A percentile compares a stretch with the other conserved stretches of the same genome.
Conservation (phyloP, 2,329 filamentous ascomycete species). For the Neonectria neomacrospora region DNA sequence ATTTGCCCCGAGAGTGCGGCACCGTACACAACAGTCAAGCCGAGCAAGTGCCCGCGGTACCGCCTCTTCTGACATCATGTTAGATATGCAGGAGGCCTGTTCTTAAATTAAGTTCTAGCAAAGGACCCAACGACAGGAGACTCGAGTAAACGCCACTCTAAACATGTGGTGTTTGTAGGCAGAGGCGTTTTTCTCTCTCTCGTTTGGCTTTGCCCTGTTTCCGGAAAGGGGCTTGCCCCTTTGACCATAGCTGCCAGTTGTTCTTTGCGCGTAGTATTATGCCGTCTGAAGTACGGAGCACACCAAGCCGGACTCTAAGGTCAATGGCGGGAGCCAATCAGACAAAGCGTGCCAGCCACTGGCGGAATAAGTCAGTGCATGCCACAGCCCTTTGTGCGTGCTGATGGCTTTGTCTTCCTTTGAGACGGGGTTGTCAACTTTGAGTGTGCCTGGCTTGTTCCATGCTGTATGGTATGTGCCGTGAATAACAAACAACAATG, state of each 20-base stretch:
- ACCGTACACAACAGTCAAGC: neutral
- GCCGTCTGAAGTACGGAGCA: neutral
- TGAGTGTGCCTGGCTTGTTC: too few relatives aligned
- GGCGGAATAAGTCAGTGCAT: neutral
- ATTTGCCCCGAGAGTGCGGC: neutral
- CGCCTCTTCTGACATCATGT: conserved; percentile 3
- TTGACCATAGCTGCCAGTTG: neutral
- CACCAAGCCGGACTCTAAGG: neutral
- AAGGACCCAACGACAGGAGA: neutral
- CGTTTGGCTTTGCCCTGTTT: neutral
- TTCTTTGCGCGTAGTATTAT: neutral
- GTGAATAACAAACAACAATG: neutral
- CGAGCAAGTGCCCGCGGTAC: neutral
- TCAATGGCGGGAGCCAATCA: conserved; percentile 7
- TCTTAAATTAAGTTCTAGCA: conserved; percentile 2
- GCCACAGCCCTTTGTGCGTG: neutral
- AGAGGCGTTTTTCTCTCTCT: neutral
- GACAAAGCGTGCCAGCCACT: conserved; percentile 1
- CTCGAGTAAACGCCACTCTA: neutral
- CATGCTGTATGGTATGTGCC: neutral
- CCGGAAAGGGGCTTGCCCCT: neutral
- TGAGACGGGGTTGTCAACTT: neutral
- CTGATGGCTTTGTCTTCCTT: neutral
- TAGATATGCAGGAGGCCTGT: conserved; percentile 11
- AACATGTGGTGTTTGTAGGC: conserved; percentile 1